phyloP scores from a whole-genome alignment of 768 basidiomycete species.

The Amanita pseudoporphyria region DNA sequence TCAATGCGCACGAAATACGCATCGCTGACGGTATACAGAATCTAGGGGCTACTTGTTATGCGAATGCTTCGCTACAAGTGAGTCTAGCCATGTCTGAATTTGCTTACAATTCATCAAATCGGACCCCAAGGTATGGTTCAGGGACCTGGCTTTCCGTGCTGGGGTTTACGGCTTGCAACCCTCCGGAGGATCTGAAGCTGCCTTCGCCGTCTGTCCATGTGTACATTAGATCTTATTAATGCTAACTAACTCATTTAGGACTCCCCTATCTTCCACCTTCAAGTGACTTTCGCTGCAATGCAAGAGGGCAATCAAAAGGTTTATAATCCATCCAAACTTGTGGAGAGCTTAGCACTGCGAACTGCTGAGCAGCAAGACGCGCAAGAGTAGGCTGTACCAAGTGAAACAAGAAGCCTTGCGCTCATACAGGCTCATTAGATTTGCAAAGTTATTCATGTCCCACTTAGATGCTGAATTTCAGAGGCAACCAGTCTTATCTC shows the following conservation, averaged over 20 bases:
- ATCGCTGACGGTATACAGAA: slow-evolving; percentile 41
- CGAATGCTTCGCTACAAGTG: slow-evolving; percentile 90
- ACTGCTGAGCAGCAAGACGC: slow-evolving; percentile 93
- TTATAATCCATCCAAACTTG: slow-evolving; percentile 79
- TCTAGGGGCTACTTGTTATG: slow-evolving; percentile 95
- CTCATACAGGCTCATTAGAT: slow-evolving; percentile 34
- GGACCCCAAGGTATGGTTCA: slow-evolving; percentile 74
- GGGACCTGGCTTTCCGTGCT: slow-evolving; percentile 69
- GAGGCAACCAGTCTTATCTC: slow-evolving; percentile 56
- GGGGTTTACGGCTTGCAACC: slow-evolving; percentile 77
- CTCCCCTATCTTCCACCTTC: slow-evolving; percentile 70
- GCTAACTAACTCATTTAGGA: slow-evolving; percentile 31
- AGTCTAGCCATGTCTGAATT: slow-evolving; percentile 6
- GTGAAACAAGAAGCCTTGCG: not conserved
- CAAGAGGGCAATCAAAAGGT: slow-evolving; percentile 61
- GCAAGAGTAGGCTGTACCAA: slow-evolving; percentile 59
- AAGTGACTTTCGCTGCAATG: slow-evolving; percentile 77
- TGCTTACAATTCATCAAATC: slow-evolving; percentile 1
- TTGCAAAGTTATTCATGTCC: slow-evolving; percentile 91
- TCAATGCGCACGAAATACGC: not conserved
- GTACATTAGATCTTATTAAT: not conserved
- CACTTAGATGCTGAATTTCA: slow-evolving; percentile 82
- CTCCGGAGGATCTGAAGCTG: slow-evolving; percentile 35
- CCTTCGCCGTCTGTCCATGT: slow-evolving; percentile 24
- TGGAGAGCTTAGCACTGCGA: slow-evolving; percentile 74